These are phyloP conservation scores for Mycosphaerella sp. DNA, from an alignment of 2,329 filamentous ascomycete genomes.

Conservation along the genomic window DNA sequence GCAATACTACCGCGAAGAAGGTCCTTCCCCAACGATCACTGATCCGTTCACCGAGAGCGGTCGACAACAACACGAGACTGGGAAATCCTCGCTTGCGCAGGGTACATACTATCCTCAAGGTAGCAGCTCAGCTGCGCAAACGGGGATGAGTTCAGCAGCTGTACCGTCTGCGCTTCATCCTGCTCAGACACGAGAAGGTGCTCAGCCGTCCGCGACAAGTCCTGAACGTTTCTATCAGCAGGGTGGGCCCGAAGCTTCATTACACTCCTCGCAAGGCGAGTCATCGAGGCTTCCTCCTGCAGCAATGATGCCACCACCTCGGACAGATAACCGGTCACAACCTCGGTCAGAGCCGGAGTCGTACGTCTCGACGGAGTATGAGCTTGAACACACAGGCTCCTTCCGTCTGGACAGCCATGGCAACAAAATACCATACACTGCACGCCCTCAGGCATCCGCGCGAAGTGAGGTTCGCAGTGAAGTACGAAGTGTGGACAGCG, in stretches of 20 bases:
- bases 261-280: slow-evolving; percentile 28
- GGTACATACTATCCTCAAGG: slow-evolving; percentile 17
- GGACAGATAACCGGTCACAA: slow-evolving; percentile 22
- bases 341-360: slow-evolving; percentile 32
- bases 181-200: slow-evolving; percentile 7
- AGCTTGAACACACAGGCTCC: slow-evolving; percentile 55
- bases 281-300: slow-evolving; percentile 12
- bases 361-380: slow-evolving; percentile 57
- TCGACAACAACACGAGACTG: slow-evolving; percentile 36
- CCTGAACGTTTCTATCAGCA: slow-evolving; percentile 42
- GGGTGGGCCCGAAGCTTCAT: slow-evolving; percentile 32
- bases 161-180: slow-evolving; percentile 11
- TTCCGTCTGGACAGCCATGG: slow-evolving; percentile 58
- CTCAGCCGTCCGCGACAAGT: slow-evolving; percentile 12
- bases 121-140: slow-evolving; percentile 14
- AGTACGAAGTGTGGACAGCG: slow-evolving; percentile 25
- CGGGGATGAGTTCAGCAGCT: slow-evolving; percentile 8
- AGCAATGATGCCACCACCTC: slow-evolving; percentile 35
- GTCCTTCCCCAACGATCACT: slow-evolving; percentile 52
- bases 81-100: slow-evolving; percentile 25
- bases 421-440: slow-evolving; percentile 49
- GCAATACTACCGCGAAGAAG: slow-evolving; percentile 48
- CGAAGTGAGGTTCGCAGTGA: slow-evolving; percentile 8
- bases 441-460: slow-evolving; percentile 33
- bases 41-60: slow-evolving; percentile 56